Base-by-base conservation (phyloP, 176 grass and related monocot genomes). In the Triticum monococcum region DNA sequence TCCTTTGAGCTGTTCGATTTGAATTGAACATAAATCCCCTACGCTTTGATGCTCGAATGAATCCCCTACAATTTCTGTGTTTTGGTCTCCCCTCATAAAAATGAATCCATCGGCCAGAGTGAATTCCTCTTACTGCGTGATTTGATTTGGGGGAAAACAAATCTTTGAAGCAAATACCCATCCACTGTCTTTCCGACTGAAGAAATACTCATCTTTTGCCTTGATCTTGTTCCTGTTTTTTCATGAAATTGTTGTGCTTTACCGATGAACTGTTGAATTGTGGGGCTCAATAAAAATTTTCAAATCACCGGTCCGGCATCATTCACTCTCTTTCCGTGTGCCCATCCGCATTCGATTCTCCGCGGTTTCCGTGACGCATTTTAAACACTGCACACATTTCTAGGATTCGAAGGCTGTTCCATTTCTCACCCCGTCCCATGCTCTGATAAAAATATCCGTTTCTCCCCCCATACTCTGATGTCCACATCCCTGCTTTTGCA, bases 201-300 rank as follows among this genome's bases (percentile, higher is more conserved):
- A 36, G 12, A 62, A 61, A 43, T 25, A 25, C 11, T 28, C 8
- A 54, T 38, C 22, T 2, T 64, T 54, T 7, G 11, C 8, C 13
- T 16, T 77, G 10, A 8, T 59, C n/a, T 81, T 37, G 26, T 64
- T 84, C 61, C 18, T 45, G 43, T 81, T 67, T 64, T 12, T 74
- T 56, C 45, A 80, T 26, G 68, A 41, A 71, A 30, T 16, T 35
- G 13, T 75, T 24, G 28, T 61, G 67, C 7, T 68, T 16, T 75
- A 76, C 68, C 68, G 25, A 68, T 22, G 81, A 87, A 60, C 63
- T 22, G 77, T 38, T 52, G 48, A 69, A 26, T 82, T 77, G 82
- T 65, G 86, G 90, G 86, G 86, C 86, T 88, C 54, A 91, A 85
- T 54, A 79, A 72, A 72, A 82, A 36, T 73, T 88, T 88, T 88